A percentile compares a stretch with the other conserved stretches of the same genome.
These are phyloP conservation scores for Cercospora nicotianae DNA, from an alignment of 2,329 filamentous ascomycete genomes.

Conservation along the genomic window DNA sequence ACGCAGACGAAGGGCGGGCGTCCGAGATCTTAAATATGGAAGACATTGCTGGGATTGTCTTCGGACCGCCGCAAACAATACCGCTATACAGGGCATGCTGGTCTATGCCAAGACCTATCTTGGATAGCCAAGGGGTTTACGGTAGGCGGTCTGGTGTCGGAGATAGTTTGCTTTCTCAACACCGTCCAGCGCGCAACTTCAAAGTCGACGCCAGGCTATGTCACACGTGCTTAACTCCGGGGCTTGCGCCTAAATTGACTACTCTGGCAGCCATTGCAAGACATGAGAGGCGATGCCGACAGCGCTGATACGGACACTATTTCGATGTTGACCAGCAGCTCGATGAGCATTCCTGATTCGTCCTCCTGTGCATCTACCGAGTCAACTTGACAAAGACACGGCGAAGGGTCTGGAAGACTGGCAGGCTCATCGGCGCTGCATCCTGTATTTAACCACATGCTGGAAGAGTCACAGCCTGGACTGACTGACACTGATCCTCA, in stretches of 20 bases:
- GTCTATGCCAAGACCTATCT: too few species aligned
- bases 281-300: too few species aligned
- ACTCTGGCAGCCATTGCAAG: not conserved
- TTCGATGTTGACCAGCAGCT: not conserved
- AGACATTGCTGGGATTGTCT: too few species aligned
- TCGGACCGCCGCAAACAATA: too few species aligned
- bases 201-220: not conserved
- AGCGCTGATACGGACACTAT: too few species aligned
- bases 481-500: not conserved
- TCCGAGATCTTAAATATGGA: too few species aligned
- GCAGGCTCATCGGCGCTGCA: too few species aligned
- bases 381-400: too few species aligned
- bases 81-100: too few species aligned
- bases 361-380: not conserved
- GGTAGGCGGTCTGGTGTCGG: not conserved
- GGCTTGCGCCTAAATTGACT: not conserved
- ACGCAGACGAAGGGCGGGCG: too few species aligned
- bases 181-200: not conserved
- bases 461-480: not conserved
- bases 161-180: not conserved
- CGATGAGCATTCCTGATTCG: not conserved
- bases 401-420: too few species aligned
- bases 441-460: not conserved
- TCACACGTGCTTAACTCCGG: not conserved
- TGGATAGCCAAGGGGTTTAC: too few species aligned